These are phyloP conservation scores for Teratosphaeria zuluensis DNA, from an alignment of 2,329 filamentous ascomycete genomes.

Conservation along the genomic window DNA sequence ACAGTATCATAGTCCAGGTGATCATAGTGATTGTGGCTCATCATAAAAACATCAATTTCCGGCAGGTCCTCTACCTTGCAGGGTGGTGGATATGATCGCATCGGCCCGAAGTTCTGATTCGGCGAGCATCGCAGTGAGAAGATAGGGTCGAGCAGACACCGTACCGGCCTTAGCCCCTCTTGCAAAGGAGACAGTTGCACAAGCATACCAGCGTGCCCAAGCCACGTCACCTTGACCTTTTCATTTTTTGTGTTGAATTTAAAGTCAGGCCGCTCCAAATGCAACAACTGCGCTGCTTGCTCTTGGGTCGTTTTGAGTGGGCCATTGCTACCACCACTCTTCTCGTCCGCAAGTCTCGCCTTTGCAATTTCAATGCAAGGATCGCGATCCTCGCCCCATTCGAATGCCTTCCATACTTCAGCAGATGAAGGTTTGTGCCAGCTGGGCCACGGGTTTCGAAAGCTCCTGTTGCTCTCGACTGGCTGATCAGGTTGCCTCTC, in stretches of 20 bases:
- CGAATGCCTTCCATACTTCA: slow-evolving; percentile 2
- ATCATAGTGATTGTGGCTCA: slow-evolving; percentile 49
- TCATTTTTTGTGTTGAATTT: slow-evolving; percentile 15
- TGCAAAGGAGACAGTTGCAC: slow-evolving; percentile 32
- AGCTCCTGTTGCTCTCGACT: slow-evolving; percentile 21
- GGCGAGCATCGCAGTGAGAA: slow-evolving; percentile 43
- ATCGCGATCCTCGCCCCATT: slow-evolving; percentile 5
- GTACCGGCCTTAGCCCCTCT: slow-evolving; percentile 26
- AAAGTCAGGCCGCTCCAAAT: slow-evolving; percentile 33
- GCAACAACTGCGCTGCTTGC: slow-evolving; percentile 29
- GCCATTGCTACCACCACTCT: slow-evolving; percentile 28
- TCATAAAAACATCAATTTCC: slow-evolving; percentile 40
- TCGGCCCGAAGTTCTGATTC: slow-evolving; percentile 37
- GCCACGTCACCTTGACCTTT: slow-evolving; percentile 39
- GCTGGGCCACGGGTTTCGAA: slow-evolving; percentile 44
- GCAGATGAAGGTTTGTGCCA: slow-evolving; percentile 17
- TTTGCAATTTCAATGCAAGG: slow-evolving; percentile 7
- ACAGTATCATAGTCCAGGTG: slow-evolving; percentile 42
- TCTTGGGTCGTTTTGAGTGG: slow-evolving; percentile 32
- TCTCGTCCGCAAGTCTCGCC: slow-evolving; percentile 28
- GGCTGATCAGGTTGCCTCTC: neutral
- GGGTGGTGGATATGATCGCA: slow-evolving; percentile 42
- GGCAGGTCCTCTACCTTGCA: slow-evolving; percentile 42
- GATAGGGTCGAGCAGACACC: slow-evolving; percentile 44
- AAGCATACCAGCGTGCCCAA: slow-evolving; percentile 43